Evolutionary conservation across 2,329 filamentous ascomycete genomes (phyloP).

Genomic region (Ascochyta koolunga): DNA sequence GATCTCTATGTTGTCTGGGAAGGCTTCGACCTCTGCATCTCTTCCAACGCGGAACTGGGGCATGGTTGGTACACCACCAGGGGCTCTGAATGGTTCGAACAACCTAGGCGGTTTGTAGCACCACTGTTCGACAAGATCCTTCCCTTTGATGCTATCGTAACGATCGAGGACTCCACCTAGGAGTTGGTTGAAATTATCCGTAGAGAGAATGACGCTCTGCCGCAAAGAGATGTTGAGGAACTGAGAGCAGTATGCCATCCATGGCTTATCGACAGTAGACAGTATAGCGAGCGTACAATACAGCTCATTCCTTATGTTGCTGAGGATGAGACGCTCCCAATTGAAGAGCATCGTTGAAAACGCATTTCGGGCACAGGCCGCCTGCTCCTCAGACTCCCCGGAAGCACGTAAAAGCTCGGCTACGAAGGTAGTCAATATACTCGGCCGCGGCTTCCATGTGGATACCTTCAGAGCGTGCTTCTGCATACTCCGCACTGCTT

Average conservation of each 20-base stretch:
- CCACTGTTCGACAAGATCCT: constrained; percentile 57
- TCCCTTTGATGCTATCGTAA: constrained; percentile 56
- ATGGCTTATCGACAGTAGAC: constrained; percentile 34
- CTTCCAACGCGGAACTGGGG: constrained; percentile 32
- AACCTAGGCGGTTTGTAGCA: constrained; percentile 32
- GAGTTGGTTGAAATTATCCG: constrained; percentile 57
- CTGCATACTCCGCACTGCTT: constrained; percentile 48
- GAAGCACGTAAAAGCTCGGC: constrained; percentile 38
- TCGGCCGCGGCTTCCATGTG: constrained; percentile 33
- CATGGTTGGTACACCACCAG: constrained; percentile 44
- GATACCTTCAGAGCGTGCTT: constrained; percentile 31
- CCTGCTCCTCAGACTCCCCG: constrained; percentile 15
- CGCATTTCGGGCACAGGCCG: constrained; percentile 24
- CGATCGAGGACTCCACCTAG: constrained; percentile 61
- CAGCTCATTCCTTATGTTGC: constrained; percentile 33
- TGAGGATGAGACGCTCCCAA: constrained; percentile 38
- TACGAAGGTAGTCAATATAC: constrained; percentile 40
- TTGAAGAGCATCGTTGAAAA: constrained; percentile 40
- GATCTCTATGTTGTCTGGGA: constrained; percentile 40
- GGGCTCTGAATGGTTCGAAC: constrained; percentile 36
- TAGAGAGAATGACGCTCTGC: constrained; percentile 33
- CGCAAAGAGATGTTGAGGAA: constrained; percentile 38
- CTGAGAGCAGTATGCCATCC: constrained; percentile 37
- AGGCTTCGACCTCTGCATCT: constrained; percentile 29
- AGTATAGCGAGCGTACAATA: constrained; percentile 42